Base-by-base conservation (phyloP, 1,284 basidiomycete genomes). In the Rhodotorula mucilaginosa region DNA sequence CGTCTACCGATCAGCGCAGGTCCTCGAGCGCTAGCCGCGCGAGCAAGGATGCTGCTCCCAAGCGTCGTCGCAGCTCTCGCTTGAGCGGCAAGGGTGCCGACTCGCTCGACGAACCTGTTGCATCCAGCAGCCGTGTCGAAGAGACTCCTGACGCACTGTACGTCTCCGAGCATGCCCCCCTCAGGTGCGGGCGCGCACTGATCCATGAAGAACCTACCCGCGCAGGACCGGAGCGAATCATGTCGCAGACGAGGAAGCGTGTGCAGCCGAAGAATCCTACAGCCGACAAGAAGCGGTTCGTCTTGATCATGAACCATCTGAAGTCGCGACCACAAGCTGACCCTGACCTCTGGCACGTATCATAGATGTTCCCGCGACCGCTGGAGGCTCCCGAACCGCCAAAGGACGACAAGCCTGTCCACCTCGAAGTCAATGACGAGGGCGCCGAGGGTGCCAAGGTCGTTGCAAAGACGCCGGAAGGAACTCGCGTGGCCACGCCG, bases 401-500 rank as follows among this genome's bases (percentile, higher is more conserved):
- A 86, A 12, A 92, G 93, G 77, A 94, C 90, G 83, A 94, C 31
- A 72, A 74, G 31, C 73, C 92, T 0, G 88, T 97, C 65, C 92
- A 89, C 61, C 84, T 97, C 59, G 89, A 90, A 29, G 87, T 96
- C 39, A 48, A 56, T 4, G 87, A 86, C 29, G 89, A 92, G 89
- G 94, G 96, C 82, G 93, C 44, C 2, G 58, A 51, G n/a, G 58
- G 58, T 7, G 89, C 90, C 7, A 92, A 90, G 79, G 87, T 98
- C 13, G 93, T 94, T 79, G 95, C 93, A 15, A 92, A 97, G 81
- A 98, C 96, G 0, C 94, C 96, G 0, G 92, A 97, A 72, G 96
- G 96, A 2, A 97, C 95, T 0, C 87, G 93, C 29, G 88, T 99
- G 48, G 88, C 91, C 2, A 98, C 96, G 10, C 96, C 96, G 26